Evolutionary conservation across 1,284 basidiomycete genomes (phyloP).

Genomic region (Singerocomus rubriflavus): DNA sequence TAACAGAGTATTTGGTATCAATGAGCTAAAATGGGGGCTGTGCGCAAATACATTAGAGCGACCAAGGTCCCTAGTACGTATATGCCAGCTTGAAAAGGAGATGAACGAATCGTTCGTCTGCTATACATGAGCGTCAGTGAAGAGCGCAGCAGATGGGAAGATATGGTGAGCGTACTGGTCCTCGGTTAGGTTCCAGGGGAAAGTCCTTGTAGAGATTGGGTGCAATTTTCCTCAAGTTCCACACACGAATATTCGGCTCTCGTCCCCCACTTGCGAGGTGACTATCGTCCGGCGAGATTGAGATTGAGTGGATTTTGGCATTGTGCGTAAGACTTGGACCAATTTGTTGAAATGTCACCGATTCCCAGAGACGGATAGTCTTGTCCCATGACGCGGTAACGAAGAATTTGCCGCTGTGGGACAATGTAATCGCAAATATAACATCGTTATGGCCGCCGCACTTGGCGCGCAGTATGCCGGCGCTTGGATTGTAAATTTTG

Average conservation of each 20-base stretch:
- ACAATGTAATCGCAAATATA: not conserved
- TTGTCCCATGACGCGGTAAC: slow-evolving; percentile 1
- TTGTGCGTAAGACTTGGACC: not conserved
- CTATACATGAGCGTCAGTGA: not conserved
- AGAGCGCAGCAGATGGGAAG: not conserved
- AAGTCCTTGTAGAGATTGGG: slow-evolving; percentile 1
- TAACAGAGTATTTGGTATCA: not conserved
- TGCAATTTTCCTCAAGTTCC: not conserved
- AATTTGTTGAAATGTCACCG: not conserved
- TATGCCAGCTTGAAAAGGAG: not conserved
- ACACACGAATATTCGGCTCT: not conserved
- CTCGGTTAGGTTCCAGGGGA: not conserved
- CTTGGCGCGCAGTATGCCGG: not conserved
- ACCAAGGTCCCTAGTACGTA: not conserved
- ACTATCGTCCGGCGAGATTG: not conserved
- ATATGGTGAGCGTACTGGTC: not conserved
- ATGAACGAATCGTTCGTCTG: not conserved
- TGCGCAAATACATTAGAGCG: slow-evolving; percentile 1
- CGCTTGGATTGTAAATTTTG: not conserved
- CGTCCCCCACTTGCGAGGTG: not conserved
- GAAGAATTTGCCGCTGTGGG: not conserved
- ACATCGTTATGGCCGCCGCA: not conserved
- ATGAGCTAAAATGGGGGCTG: not conserved
- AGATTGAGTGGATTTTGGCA: not conserved
- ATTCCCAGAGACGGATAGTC: slow-evolving; percentile 1